Evolutionary conservation across 805 yeast species (phyloP).

Genomic region (Yamadazyma scolyti): DNA sequence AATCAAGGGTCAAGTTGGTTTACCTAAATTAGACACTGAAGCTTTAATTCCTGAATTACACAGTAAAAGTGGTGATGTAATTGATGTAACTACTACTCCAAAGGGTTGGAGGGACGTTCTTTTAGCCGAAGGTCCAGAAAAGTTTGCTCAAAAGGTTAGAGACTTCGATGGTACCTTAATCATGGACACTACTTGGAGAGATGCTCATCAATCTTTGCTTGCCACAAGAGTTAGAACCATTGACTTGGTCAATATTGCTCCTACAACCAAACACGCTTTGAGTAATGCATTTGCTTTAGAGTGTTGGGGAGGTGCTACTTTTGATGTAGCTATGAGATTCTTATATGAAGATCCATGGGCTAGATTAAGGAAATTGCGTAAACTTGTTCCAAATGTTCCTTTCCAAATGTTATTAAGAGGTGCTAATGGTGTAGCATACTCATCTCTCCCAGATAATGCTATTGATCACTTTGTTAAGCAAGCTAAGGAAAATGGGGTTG

Average conservation of each 20-base stretch:
- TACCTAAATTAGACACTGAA: slow-evolving; percentile 74
- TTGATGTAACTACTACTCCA: slow-evolving; percentile 49
- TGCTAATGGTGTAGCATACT: slow-evolving; percentile 98
- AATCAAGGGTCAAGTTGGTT: slow-evolving; percentile 91
- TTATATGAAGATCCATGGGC: slow-evolving; percentile 99
- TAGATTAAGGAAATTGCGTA: slow-evolving; percentile 82
- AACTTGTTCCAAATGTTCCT: slow-evolving; percentile 94
- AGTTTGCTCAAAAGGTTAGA: slow-evolving; percentile 86
- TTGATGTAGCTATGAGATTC: slow-evolving; percentile 98
- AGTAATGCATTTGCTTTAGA: slow-evolving; percentile 91
- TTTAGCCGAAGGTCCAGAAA: slow-evolving; percentile 81
- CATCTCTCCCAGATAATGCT: slow-evolving; percentile 97
- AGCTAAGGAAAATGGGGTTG: slow-evolving; percentile 96
- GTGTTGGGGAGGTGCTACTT: slow-evolving; percentile 99
- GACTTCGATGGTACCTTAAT: slow-evolving; percentile 79
- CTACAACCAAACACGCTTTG: slow-evolving; percentile 87
- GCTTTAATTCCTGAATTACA: slow-evolving; percentile 74
- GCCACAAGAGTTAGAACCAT: slow-evolving; percentile 97
- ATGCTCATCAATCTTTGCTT: slow-evolving; percentile 95
- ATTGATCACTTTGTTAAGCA: slow-evolving; percentile 94
- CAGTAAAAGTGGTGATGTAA: slow-evolving; percentile 56
- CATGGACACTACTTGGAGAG: slow-evolving; percentile 99
- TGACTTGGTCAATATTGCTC: slow-evolving; percentile 89
- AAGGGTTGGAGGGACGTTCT: slow-evolving; percentile 92
- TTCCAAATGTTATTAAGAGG: slow-evolving; percentile 99